phyloP scores from a whole-genome alignment of 306 rosid species.

The Acacia melanoxylon region DNA sequence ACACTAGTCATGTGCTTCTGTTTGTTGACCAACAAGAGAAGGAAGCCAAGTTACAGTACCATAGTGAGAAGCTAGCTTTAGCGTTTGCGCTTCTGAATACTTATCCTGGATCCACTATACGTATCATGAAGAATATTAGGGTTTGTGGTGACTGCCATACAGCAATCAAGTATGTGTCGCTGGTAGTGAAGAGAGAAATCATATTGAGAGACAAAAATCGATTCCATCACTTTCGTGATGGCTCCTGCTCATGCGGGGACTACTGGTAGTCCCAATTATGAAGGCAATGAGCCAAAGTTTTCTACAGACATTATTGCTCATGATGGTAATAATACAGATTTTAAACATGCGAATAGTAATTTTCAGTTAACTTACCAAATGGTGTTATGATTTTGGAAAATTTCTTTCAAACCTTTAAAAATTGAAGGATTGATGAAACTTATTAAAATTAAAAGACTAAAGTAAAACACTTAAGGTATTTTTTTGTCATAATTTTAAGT shows the following conservation, averaged over 20 bases:
- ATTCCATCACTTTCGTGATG: constrained; percentile 49
- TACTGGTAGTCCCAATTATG: constrained; percentile 39
- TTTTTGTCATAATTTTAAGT: too few species aligned
- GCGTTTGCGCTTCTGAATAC: constrained; percentile 54
- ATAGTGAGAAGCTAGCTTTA: constrained; percentile 58
- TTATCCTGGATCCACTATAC: constrained; percentile 51
- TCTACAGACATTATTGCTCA: too few species aligned
- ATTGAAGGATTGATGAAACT: too few species aligned
- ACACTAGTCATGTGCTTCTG: constrained; percentile 53
- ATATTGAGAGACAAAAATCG: constrained; percentile 52
- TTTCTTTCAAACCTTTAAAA: too few species aligned
- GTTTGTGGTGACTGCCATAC: constrained; percentile 59
- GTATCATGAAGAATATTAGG: constrained; percentile 55
- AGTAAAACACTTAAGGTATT: too few species aligned
- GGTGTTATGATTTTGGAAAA: too few species aligned
- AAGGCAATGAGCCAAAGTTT: neutral
- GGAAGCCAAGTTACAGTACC: constrained; percentile 45
- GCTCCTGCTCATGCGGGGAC: constrained; percentile 50
- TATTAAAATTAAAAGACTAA: too few species aligned
- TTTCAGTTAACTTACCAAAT: too few species aligned
- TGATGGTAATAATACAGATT: too few species aligned
- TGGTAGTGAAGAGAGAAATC: constrained; percentile 47
- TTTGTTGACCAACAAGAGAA: constrained; percentile 47
- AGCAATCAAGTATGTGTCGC: constrained; percentile 47
- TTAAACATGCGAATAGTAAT: too few species aligned